phyloP scores from a whole-genome alignment of 345 rosid genomes.

The Microthlaspi erraticum region DNA sequence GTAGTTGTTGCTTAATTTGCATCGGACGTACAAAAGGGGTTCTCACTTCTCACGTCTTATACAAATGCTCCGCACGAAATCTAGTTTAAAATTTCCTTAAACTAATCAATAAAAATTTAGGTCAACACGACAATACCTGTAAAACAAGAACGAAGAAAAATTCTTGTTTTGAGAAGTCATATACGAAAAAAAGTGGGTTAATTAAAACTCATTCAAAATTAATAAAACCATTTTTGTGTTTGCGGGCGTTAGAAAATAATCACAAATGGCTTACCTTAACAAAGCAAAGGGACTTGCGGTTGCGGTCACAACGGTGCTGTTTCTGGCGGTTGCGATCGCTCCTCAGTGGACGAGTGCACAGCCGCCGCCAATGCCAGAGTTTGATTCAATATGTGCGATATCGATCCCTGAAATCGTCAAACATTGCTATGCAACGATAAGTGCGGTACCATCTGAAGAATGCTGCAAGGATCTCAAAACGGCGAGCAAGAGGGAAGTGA shows the following conservation, averaged over 20 bases:
- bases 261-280: slow-evolving; percentile 22
- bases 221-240: background rate
- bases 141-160: no score
- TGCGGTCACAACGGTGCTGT: slow-evolving; percentile 13
- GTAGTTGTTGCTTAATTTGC: slow-evolving; percentile 11
- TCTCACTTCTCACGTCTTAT: slow-evolving; percentile 30
- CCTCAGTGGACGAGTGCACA: slow-evolving; percentile 31
- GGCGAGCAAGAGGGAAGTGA: background rate
- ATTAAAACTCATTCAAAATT: background rate
- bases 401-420: slow-evolving; percentile 19
- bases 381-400: slow-evolving; percentile 13
- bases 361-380: slow-evolving; percentile 23
- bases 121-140: background rate
- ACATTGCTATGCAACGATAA: slow-evolving; percentile 1
- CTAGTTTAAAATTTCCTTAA: no score
- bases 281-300: slow-evolving; percentile 13
- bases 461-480: slow-evolving; percentile 36
- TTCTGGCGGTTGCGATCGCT: slow-evolving; percentile 21
- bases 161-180: slow-evolving; percentile 9
- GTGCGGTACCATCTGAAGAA: slow-evolving; percentile 3
- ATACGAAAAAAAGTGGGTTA: background rate
- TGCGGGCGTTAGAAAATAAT: slow-evolving; percentile 1
- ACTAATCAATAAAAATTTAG: background rate
- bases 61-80: background rate
- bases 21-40: background rate